These are phyloP conservation scores for Pisolithus orientalis DNA, from an alignment of 768 basidiomycete genomes.

Conservation along the genomic window DNA sequence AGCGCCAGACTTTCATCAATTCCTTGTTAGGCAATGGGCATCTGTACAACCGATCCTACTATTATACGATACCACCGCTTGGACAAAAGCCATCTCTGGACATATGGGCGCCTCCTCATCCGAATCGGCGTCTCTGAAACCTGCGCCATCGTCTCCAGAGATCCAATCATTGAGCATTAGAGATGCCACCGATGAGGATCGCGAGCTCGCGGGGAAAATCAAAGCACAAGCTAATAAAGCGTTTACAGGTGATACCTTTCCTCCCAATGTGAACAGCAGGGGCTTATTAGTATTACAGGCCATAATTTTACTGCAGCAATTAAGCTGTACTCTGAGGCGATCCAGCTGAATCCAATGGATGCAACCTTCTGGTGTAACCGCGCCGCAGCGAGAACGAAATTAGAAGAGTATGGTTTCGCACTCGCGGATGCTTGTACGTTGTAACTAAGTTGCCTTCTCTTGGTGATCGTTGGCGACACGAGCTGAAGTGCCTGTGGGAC, in stretches of 20 bases:
- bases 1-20: too few species aligned
- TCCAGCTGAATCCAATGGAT: slow-evolving; percentile 83
- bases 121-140: slow-evolving; percentile 11
- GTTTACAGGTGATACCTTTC: slow-evolving; percentile 52
- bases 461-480: slow-evolving; percentile 2
- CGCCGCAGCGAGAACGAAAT: slow-evolving; percentile 85
- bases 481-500: slow-evolving; percentile 9
- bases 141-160: slow-evolving; percentile 52
- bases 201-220: slow-evolving; percentile 56
- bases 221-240: slow-evolving; percentile 89
- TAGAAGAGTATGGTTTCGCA: slow-evolving; percentile 93
- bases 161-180: slow-evolving; percentile 44
- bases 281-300: slow-evolving; percentile 27
- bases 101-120: slow-evolving; percentile 19
- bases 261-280: too few species aligned
- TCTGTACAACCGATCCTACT: too few species aligned
- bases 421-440: slow-evolving; percentile 78
- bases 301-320: slow-evolving; percentile 77
- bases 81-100: too few species aligned
- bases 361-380: slow-evolving; percentile 92
- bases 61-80: too few species aligned
- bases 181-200: slow-evolving; percentile 67
- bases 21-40: too few species aligned
- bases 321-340: slow-evolving; percentile 74
- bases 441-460: neutral